Percentiles rank a stretch among this genome's conserved stretches.
Evolutionary conservation across 2,329 filamentous ascomycete species (phyloP).

Genomic region (Aureobasidium namibiae): DNA sequence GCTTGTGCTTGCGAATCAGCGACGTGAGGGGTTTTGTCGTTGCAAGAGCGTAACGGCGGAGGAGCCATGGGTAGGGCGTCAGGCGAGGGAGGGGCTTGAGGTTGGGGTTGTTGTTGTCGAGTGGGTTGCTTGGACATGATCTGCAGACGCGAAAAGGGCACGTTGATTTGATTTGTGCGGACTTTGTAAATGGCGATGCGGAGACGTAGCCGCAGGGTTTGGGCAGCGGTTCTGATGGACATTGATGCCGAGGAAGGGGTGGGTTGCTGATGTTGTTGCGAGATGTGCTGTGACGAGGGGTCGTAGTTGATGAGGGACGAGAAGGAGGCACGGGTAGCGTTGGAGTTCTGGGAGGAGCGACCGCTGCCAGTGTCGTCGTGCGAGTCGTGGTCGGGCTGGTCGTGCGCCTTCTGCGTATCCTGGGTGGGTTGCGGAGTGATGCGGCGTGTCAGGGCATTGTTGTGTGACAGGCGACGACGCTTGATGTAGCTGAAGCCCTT

Average conservation of each 20-base stretch:
- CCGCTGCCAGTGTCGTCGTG: slow-evolving; percentile 15
- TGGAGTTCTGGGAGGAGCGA: slow-evolving; percentile 18
- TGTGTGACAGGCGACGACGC: slow-evolving; percentile 19
- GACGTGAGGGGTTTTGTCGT: not conserved
- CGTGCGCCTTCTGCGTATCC: slow-evolving; percentile 15
- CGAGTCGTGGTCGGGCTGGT: slow-evolving; percentile 16
- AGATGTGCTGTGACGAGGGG: slow-evolving; percentile 28
- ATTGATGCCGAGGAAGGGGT: not conserved
- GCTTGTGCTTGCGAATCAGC: not conserved
- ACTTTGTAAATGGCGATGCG: slow-evolving; percentile 68
- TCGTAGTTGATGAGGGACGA: slow-evolving; percentile 42
- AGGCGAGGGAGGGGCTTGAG: not conserved
- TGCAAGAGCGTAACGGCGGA: not conserved
- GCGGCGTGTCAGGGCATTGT: not conserved
- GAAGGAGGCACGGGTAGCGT: slow-evolving; percentile 34
- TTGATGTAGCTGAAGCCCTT: slow-evolving; percentile 29
- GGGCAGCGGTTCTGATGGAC: slow-evolving; percentile 38
- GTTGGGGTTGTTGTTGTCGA: not conserved
- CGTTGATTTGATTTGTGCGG: slow-evolving; percentile 59
- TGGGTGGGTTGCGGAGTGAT: slow-evolving; percentile 1
- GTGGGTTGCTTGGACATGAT: slow-evolving; percentile 14
- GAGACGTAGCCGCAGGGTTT: slow-evolving; percentile 60
- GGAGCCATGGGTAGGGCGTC: slow-evolving; percentile 7
- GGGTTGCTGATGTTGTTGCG: not conserved
- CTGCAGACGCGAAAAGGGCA: slow-evolving; percentile 53